These are phyloP conservation scores for Saccharomycopsis sp. DNA, from an alignment of 805 yeast genomes.

Conservation along the genomic window DNA sequence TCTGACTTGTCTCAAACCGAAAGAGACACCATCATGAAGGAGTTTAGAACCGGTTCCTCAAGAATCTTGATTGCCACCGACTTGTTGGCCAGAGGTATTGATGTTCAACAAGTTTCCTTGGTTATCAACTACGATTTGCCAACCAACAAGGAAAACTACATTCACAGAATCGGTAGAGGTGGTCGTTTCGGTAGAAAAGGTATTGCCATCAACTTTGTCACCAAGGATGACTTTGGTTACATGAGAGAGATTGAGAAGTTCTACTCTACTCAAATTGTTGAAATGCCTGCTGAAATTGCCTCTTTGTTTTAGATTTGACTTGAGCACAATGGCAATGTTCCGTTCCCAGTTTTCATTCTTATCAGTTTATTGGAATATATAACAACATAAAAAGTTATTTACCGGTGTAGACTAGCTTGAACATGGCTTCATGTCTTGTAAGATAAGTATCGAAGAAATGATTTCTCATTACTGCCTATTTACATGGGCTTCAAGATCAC, in stretches of 20 bases:
- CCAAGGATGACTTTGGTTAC: constrained; percentile 64
- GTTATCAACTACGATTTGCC: constrained; percentile 96
- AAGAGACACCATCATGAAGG: constrained; percentile 90
- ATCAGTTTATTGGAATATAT: too few species aligned
- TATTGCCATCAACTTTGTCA: constrained; percentile 91
- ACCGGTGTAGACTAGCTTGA: too few species aligned
- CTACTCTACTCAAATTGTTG: constrained; percentile 81
- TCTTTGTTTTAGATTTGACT: constrained; percentile 1
- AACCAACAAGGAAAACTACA: constrained; percentile 84
- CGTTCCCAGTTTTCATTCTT: too few species aligned
- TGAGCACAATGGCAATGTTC: too few species aligned
- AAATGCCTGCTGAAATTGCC: constrained; percentile 72
- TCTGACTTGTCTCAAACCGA: constrained; percentile 95
- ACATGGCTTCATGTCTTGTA: too few species aligned
- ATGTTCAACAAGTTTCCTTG: constrained; percentile 93
- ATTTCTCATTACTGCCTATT: too few species aligned
- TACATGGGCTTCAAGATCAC: too few species aligned
- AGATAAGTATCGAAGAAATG: too few species aligned
- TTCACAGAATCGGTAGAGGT: constrained; percentile 96
- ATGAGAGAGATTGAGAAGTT: constrained; percentile 67
- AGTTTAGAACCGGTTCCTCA: constrained; percentile 88
- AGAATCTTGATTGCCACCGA: constrained; percentile 94
- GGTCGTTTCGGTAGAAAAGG: constrained; percentile 99
- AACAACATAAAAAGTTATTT: too few species aligned
- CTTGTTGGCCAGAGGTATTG: constrained; percentile 97